A percentile compares a stretch with the other conserved stretches of the same genome.
phyloP scores from a whole-genome alignment of 495 filamentous ascomycete species.

The Trichoderma parareesei region DNA sequence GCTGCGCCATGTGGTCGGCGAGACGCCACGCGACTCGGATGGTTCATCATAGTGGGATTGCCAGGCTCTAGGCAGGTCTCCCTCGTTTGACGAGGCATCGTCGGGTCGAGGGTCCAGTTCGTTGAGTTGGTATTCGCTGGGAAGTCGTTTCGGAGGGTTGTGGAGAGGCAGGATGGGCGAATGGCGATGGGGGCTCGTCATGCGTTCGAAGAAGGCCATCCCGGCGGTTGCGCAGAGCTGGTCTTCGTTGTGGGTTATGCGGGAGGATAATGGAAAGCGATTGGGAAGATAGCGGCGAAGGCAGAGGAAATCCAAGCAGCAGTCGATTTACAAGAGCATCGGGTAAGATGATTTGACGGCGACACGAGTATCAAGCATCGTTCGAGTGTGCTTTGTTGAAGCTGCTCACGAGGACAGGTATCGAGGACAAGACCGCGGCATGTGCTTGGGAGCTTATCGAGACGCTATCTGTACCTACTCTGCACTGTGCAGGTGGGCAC shows the following conservation, averaged over 20 bases:
- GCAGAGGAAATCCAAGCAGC: neutral
- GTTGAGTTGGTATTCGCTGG: conserved; percentile 10
- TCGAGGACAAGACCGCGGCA: neutral
- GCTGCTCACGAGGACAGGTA: conserved; percentile 2
- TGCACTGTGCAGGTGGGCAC: neutral
- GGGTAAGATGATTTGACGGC: neutral
- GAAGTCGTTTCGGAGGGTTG: neutral
- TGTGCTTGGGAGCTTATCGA: neutral
- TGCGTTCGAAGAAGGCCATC: conserved; percentile 5
- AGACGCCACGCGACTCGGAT: neutral
- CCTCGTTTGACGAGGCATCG: neutral
- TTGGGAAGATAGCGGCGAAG: neutral
- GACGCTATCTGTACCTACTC: neutral
- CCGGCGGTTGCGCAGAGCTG: neutral
- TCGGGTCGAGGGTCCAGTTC: conserved; percentile 8
- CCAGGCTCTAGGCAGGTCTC: neutral
- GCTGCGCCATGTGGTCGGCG: conserved; percentile 1
- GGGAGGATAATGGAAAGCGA: neutral
- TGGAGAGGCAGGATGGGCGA: conserved; percentile 3
- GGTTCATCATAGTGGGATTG: neutral
- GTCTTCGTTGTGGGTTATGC: neutral
- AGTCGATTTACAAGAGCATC: neutral
- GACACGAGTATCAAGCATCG: neutral
- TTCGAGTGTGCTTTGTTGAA: neutral
- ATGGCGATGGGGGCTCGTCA: neutral